Evolutionary conservation across 1,284 basidiomycete genomes (phyloP).

Genomic region (Ceratobasidium sp.): DNA sequence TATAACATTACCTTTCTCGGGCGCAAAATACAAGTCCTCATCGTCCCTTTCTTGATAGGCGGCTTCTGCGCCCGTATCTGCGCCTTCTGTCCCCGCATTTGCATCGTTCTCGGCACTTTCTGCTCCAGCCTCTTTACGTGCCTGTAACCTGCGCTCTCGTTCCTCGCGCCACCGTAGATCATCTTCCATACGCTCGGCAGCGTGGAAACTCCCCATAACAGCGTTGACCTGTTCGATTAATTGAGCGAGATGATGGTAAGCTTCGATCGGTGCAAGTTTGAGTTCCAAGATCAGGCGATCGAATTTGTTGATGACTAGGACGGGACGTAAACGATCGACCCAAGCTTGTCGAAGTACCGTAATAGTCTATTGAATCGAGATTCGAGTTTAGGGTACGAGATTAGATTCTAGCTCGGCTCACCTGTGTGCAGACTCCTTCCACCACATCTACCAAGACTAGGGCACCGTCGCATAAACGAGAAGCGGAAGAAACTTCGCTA

Average conservation of each 20-base stretch:
- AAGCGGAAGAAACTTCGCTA: slow-evolving; percentile 93
- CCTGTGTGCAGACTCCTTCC: slow-evolving; percentile 98
- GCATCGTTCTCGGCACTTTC: slow-evolving; percentile 62
- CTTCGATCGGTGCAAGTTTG: slow-evolving; percentile 87
- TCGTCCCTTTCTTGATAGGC: slow-evolving; percentile 91
- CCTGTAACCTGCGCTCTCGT: slow-evolving; percentile 77
- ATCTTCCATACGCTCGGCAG: slow-evolving; percentile 95
- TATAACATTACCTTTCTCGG: slow-evolving; percentile 93
- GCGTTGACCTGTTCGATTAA: slow-evolving; percentile 98
- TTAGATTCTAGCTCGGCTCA: slow-evolving; percentile 50
- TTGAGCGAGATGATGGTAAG: slow-evolving; percentile 90
- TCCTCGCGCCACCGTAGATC: slow-evolving; percentile 93
- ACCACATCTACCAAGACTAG: slow-evolving; percentile 97
- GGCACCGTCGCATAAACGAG: slow-evolving; percentile 92
- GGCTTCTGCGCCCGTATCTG: slow-evolving; percentile 52
- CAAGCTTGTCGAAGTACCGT: slow-evolving; percentile 95
- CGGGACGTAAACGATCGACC: slow-evolving; percentile 85
- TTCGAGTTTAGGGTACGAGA: not conserved
- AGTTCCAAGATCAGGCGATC: slow-evolving; percentile 95
- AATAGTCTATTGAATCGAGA: slow-evolving; percentile 69
- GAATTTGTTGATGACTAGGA: slow-evolving; percentile 97
- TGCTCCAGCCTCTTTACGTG: slow-evolving; percentile 73
- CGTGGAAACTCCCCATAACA: slow-evolving; percentile 96
- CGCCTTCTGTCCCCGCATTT: slow-evolving; percentile 46
- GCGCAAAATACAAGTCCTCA: slow-evolving; percentile 97